phyloP scores from a whole-genome alignment of 2,329 filamentous ascomycete species.

The Leptoxyphium fumago region DNA sequence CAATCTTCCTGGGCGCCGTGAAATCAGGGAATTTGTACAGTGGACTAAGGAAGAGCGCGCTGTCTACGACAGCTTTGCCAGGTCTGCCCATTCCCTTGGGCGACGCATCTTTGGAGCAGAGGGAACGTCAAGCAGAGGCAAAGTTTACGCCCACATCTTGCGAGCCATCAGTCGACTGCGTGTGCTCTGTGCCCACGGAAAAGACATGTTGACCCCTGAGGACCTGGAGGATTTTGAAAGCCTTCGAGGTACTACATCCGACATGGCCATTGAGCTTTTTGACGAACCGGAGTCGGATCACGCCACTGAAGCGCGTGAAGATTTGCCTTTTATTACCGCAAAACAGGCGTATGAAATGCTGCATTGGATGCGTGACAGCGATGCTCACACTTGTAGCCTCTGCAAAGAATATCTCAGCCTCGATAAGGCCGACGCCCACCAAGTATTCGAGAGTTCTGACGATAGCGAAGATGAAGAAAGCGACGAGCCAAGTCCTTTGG shows the following conservation, averaged over 20 bases:
- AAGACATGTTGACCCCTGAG: conserved; percentile 71
- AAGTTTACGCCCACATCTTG: conserved; percentile 84
- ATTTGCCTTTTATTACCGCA: conserved; percentile 44
- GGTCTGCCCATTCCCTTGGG: conserved; percentile 56
- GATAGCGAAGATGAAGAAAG: conserved; percentile 42
- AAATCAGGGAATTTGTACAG: conserved; percentile 56
- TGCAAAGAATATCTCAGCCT: conserved; percentile 49
- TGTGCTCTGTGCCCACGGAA: conserved; percentile 85
- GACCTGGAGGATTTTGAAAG: conserved; percentile 62
- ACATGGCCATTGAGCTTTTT: conserved; percentile 79
- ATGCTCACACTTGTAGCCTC: conserved; percentile 55
- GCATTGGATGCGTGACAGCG: conserved; percentile 67
- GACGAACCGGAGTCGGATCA: conserved; percentile 37
- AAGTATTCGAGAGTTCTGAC: conserved; percentile 24
- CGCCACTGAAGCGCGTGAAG: conserved; percentile 32
- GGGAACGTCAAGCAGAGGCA: conserved; percentile 39
- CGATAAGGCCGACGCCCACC: conserved; percentile 33
- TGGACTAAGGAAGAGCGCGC: conserved; percentile 62
- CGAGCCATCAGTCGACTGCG: conserved; percentile 82
- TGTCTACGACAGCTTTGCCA: conserved; percentile 71
- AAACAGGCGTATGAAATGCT: conserved; percentile 76
- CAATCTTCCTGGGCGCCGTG: conserved; percentile 57
- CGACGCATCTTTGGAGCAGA: conserved; percentile 54
- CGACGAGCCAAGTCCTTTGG: conserved; percentile 37
- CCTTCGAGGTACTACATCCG: conserved; percentile 13